Percentiles rank a stretch among this genome's conserved stretches.
Conservation (phyloP, 345 rosid species). For the Arabidopsis thaliana region DNA sequence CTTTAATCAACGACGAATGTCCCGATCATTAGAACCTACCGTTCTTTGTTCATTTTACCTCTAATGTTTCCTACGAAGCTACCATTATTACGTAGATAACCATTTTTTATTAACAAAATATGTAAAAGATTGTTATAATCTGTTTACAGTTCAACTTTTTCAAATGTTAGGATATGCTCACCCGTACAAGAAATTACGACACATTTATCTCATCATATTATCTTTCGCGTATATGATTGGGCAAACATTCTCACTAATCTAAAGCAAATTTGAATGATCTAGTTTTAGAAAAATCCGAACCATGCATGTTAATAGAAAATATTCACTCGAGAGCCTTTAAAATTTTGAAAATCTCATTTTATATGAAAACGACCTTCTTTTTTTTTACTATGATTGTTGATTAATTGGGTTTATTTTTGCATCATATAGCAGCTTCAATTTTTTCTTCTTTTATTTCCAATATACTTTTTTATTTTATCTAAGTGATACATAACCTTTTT, state of each 20-base stretch:
- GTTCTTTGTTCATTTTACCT: constrained; percentile 38
- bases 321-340: not conserved
- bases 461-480: too few relatives aligned
- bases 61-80: constrained; percentile 39
- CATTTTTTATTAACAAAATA: constrained; percentile 3
- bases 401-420: not conserved
- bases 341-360: not conserved
- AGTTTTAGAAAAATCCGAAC: not conserved
- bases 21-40: constrained; percentile 44
- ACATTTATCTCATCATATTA: not conserved
- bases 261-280: not conserved
- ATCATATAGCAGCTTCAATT: not conserved
- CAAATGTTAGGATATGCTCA: constrained; percentile 37
- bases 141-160: constrained; percentile 40
- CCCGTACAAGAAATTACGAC: constrained; percentile 40
- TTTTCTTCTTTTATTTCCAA: not conserved
- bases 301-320: not conserved
- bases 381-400: not conserved
- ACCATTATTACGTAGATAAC: constrained; percentile 33
- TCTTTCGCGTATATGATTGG: constrained; percentile 14
- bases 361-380: not conserved
- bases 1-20: constrained; percentile 31
- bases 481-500: not conserved
- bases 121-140: constrained; percentile 42
- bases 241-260: constrained; percentile 6